Evolutionary conservation across 1,284 basidiomycete genomes (phyloP).

Genomic region (Wolfiporia cocos): DNA sequence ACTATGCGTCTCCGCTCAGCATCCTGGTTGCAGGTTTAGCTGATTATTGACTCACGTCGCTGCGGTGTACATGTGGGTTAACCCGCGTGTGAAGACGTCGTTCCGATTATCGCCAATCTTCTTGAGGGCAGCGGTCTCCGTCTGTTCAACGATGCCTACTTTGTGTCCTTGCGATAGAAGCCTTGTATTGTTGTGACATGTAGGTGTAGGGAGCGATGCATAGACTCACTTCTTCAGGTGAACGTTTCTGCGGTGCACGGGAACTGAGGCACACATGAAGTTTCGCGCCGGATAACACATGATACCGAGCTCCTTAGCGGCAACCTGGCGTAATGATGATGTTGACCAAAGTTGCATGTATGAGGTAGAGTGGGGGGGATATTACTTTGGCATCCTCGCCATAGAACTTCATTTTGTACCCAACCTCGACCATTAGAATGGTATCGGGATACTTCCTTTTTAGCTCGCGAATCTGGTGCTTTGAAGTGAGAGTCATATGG

Average conservation of each 20-base stretch:
- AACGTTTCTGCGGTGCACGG: slow-evolving; percentile 74
- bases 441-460: slow-evolving; percentile 73
- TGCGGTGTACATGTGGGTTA: slow-evolving; percentile 84
- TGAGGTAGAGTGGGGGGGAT: not conserved
- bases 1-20: slow-evolving; percentile 29
- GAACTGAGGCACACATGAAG: slow-evolving; percentile 80
- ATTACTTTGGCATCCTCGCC: slow-evolving; percentile 82
- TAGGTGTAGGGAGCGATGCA: too few relatives aligned
- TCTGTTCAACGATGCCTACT: slow-evolving; percentile 89
- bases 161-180: slow-evolving; percentile 84
- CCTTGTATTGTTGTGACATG: too few relatives aligned
- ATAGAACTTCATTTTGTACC: slow-evolving; percentile 87
- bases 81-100: slow-evolving; percentile 74
- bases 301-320: slow-evolving; percentile 80
- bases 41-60: slow-evolving; percentile 61
- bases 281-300: slow-evolving; percentile 75
- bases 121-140: slow-evolving; percentile 94
- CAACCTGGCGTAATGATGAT: slow-evolving; percentile 44
- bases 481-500: slow-evolving; percentile 11
- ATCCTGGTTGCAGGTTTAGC: not conserved
- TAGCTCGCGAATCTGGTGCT: slow-evolving; percentile 56
- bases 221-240: slow-evolving; percentile 83
- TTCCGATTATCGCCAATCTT: slow-evolving; percentile 83
- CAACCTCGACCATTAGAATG: slow-evolving; percentile 82
- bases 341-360: not conserved